These are phyloP conservation scores for Leptographium wingfieldii DNA, from an alignment of 2,329 filamentous ascomycete genomes.

Conservation along the genomic window DNA sequence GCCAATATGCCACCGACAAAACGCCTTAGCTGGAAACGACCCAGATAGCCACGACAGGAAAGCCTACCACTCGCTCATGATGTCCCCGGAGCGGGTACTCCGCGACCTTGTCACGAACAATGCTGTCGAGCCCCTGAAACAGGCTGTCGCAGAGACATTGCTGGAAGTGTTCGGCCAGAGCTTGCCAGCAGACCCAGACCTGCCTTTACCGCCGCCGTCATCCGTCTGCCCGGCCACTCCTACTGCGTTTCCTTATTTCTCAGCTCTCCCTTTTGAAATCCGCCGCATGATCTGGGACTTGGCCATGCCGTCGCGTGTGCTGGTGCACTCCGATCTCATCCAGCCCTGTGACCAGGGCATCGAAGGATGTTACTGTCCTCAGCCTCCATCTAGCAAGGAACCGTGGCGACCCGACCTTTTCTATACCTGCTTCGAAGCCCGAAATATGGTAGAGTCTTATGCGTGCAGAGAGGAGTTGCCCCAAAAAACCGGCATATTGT, in stretches of 20 bases:
- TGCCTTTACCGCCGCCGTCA: neutral
- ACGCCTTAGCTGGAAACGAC: neutral
- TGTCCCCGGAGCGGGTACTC: conserved; percentile 9
- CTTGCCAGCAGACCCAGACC: neutral
- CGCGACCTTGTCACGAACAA: conserved; percentile 11
- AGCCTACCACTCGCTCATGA: neutral
- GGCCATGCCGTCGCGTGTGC: conserved; percentile 9
- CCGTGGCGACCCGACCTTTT: conserved; percentile 13
- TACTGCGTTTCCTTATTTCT: conserved; percentile 3
- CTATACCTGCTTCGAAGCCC: conserved; percentile 8
- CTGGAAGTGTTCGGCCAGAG: conserved; percentile 1
- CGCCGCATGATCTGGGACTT: conserved; percentile 11
- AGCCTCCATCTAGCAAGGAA: conserved; percentile 4
- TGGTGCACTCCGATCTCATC: conserved; percentile 8
- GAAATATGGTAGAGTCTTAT: conserved; percentile 1
- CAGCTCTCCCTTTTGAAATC: conserved; percentile 9
- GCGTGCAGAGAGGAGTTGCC: neutral
- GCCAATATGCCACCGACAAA: neutral
- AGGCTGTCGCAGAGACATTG: conserved; percentile 7
- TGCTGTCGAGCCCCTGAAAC: conserved; percentile 5
- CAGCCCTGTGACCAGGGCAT: neutral
- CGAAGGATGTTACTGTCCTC: neutral
- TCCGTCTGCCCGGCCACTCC: neutral
- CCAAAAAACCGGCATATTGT: neutral
- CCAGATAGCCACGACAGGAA: too few relatives aligned